A percentile compares a stretch with the other conserved stretches of the same genome.
Conservation (phyloP, 1,284 basidiomycete genomes). For the Coniophora puteana region DNA sequence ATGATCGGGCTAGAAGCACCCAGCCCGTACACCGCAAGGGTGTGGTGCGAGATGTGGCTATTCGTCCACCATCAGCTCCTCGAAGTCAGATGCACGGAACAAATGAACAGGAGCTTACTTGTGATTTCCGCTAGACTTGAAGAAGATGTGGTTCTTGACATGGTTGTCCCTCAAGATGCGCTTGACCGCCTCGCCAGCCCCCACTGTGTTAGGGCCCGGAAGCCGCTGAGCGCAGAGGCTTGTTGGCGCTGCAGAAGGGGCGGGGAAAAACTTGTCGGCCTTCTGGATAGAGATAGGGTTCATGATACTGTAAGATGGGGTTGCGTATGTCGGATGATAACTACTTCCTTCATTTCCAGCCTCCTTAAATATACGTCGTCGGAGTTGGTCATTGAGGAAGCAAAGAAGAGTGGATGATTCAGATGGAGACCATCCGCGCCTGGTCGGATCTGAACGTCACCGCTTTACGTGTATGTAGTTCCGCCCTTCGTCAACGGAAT, state of each 20-base stretch:
- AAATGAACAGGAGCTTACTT: conserved; percentile 1
- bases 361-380: no score
- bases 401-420: no score
- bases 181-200: not conserved
- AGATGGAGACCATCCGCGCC: no score
- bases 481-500: no score
- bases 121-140: conserved; percentile 1
- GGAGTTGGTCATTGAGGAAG: no score
- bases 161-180: conserved; percentile 2
- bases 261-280: conserved; percentile 2
- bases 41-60: conserved; percentile 35
- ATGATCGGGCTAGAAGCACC: conserved; percentile 28
- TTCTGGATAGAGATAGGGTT: no score
- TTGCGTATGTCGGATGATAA: no score
- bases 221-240: not conserved
- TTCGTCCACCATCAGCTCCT: not conserved
- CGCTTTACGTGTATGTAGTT: no score
- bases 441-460: no score
- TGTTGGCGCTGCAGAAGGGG: conserved; percentile 1
- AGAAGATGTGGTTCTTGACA: conserved; percentile 4
- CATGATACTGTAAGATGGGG: no score
- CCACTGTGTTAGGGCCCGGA: no score
- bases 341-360: no score
- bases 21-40: conserved; percentile 32
- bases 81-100: not conserved